Base-by-base conservation (phyloP, 2,329 filamentous ascomycete species). In the Talaromyces pinophilus region DNA sequence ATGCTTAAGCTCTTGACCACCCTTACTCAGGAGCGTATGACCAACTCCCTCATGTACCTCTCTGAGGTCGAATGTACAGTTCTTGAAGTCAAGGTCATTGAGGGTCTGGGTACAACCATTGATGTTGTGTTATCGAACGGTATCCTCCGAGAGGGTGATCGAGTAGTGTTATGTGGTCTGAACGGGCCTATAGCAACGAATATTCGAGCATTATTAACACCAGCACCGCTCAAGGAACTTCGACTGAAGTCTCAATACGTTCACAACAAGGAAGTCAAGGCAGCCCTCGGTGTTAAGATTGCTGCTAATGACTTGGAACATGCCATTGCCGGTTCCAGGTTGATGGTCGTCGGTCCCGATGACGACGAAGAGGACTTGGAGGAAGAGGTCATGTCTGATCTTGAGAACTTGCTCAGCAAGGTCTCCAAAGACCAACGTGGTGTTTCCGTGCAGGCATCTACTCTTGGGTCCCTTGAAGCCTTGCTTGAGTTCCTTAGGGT, bases 191-290 rank as follows among this genome's bases (percentile, higher is more conserved):
- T 99, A 76, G 88, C 90, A 67, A 99, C 95, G 6, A 97, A 97
- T 72, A 95, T 99, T 74, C 88, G 95, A 82, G 96, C 95, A 15
- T 86, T 99, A 30, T 85, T 99, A 62, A 99, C 95, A 3, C 95
- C 95, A 1, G 93, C 93, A 11, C 92, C 93, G 68, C 88, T 99
- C 77, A 95, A 92, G 77, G 95, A 99, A 79, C 81, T 99, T 70
- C 93, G 96, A 78, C 87, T 99, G 74, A 98, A 98, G 82, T 97
- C 93, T 2, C 87, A 90, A 69, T 99, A 99, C 75, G 94, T 99
- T 35, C 96, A 99, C 84, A 97, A 99, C 84, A 98, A 99, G 84
- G 93, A 97, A 79, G 93, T 97, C 82, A 99, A 97, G 85, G 95
- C 96, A 22, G 93, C 95, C 8, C 87, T 99, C 75, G 95, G 95